A percentile compares a stretch with the other conserved stretches of the same genome.
Evolutionary conservation across 169 alveolate genomes (phyloP).

Genomic region (Plasmodium gallinaceum): DNA sequence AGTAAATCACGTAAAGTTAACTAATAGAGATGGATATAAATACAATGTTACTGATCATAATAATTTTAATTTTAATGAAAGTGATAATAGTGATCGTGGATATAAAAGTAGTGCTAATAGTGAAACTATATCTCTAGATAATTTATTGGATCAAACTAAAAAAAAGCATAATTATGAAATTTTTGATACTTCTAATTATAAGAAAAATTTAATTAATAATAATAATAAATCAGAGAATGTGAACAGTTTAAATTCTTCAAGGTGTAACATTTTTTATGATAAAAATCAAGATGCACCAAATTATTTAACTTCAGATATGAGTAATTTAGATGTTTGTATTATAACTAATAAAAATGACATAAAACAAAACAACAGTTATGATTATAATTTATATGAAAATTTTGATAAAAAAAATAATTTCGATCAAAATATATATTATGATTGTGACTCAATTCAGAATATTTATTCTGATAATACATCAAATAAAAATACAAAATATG

Average conservation of each 20-base stretch:
- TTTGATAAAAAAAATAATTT: conserved; percentile 1
- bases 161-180: conserved; percentile 30
- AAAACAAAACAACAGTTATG: conserved; percentile 4
- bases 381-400: conserved; percentile 10
- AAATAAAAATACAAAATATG: neutral
- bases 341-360: conserved; percentile 23
- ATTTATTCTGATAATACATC: neutral
- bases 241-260: conserved; percentile 23
- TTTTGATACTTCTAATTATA: conserved; percentile 48
- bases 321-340: conserved; percentile 51
- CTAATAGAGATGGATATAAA: neutral
- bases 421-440: neutral
- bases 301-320: conserved; percentile 28
- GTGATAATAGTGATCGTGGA: conserved; percentile 32
- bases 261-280: conserved; percentile 38
- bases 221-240: conserved; percentile 10
- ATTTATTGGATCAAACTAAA: conserved; percentile 48
- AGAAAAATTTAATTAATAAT: conserved; percentile 38
- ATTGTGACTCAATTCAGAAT: neutral
- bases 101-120: conserved; percentile 23
- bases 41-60: conserved; percentile 1
- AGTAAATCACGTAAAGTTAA: neutral
- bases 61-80: conserved; percentile 48
- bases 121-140: conserved; percentile 41
- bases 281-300: conserved; percentile 15